A percentile compares a stretch with the other conserved stretches of the same genome.
Conservation (phyloP, 2,329 filamentous ascomycete species). For the Intubia oerlemansii region DNA sequence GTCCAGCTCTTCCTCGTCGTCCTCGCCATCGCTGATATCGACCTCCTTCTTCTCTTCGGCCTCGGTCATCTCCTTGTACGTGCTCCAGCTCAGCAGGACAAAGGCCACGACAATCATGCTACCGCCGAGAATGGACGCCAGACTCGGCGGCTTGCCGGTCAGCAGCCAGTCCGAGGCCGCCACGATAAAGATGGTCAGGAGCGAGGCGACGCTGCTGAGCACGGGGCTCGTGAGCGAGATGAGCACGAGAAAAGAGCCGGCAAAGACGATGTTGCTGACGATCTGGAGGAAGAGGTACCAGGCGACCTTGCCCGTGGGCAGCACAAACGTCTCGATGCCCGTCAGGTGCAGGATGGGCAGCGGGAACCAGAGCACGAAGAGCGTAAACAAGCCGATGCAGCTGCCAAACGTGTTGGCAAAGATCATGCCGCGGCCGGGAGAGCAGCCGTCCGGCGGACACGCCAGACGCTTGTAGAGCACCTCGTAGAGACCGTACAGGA, state of each 20-base stretch:
- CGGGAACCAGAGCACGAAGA: conserved; percentile 79
- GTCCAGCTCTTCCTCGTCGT: too few relatives aligned
- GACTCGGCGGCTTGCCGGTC: conserved; percentile 54
- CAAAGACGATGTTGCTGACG: conserved; percentile 75
- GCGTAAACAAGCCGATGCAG: conserved; percentile 69
- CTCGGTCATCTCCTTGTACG: conserved; percentile 81
- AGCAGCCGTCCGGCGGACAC: conserved; percentile 78
- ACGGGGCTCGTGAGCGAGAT: conserved; percentile 89
- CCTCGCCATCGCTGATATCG: too few relatives aligned
- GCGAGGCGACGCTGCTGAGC: conserved; percentile 72
- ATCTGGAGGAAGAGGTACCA: conserved; percentile 65
- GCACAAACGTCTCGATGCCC: conserved; percentile 62
- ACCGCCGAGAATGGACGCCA: conserved; percentile 63
- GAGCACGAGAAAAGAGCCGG: conserved; percentile 77
- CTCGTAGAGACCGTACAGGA: conserved; percentile 93
- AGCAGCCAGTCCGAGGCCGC: conserved; percentile 77
- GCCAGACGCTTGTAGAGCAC: conserved; percentile 87
- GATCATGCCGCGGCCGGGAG: conserved; percentile 72
- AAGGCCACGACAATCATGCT: conserved; percentile 77
- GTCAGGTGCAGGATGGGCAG: conserved; percentile 62
- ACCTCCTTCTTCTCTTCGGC: conserved; percentile 47
- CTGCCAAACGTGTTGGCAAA: conserved; percentile 88
- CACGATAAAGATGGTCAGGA: conserved; percentile 93
- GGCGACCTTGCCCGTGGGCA: conserved; percentile 59
- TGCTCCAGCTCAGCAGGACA: conserved; percentile 70